Base-by-base conservation (phyloP, 768 basidiomycete genomes). In the Lactarius deliciosus region DNA sequence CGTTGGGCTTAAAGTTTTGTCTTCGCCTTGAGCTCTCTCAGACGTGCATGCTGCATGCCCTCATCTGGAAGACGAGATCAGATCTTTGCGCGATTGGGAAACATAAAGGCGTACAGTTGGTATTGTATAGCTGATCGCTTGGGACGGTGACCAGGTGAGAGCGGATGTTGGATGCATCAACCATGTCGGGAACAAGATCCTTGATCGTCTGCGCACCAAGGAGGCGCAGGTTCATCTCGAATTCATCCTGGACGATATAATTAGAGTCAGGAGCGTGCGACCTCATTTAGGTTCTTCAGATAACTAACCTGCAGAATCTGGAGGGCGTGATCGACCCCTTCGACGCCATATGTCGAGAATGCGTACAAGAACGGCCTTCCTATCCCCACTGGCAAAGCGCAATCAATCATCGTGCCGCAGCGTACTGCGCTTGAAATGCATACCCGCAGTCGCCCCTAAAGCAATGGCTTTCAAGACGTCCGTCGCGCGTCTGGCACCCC, bases 141-240 rank as follows among this genome's bases (percentile, higher is more conserved):
- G 94, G 92, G 3, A 90, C 87, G 3, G 85, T 72, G 1, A 85
- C 87, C 22, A 87, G 76, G 72, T 94, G 94, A 30, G 81, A 76
- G 61, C 81, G 79, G 36, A 96, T 77, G 60, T 86, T 88, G 1
- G 85, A 84, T 15, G 87, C 86, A 69, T 98, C 94, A 9, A 98
- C 93, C 96, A 98, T 96, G 54, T 86, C 85, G 0, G 91, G 92
- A 0, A 87, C 85, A 64, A 98, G 79, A 40, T 98, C 93, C 61
- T 82, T 83, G 54, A 98, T 75, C 0, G 84, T 90, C 4, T 82
- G 86, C 0, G 95, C 95, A 8, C 96, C 96, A 34, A 99, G 77
- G 1, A 98, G 81, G 18, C 96, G 89, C 85, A 98, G 84, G 77
- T 96, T 95, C 96, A 98, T 98, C 80, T 96, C 93, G 72, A 99